Conservation (phyloP, 1,139 yeast species). For the Torulaspora globosa region DNA sequence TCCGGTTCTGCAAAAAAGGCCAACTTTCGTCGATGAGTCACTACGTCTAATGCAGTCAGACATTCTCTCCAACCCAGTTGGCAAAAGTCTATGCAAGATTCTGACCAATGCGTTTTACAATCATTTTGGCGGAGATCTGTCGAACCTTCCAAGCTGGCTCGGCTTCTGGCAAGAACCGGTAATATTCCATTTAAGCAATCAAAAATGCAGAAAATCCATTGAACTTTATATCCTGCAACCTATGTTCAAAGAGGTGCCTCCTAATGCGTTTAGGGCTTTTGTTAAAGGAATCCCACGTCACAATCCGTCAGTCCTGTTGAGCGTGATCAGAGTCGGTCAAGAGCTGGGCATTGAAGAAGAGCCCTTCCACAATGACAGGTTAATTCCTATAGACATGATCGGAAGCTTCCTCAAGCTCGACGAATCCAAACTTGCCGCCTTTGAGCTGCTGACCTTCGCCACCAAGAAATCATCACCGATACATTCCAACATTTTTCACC, state of each 20-base stretch:
- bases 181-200: slow-evolving; percentile 35
- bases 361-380: slow-evolving; percentile 43
- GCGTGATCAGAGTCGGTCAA: slow-evolving; percentile 62
- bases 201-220: slow-evolving; percentile 45
- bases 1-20: slow-evolving; percentile 43
- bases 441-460: slow-evolving; percentile 58
- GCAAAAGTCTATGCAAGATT: slow-evolving; percentile 55
- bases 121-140: slow-evolving; percentile 19
- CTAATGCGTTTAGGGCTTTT: slow-evolving; percentile 43
- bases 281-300: slow-evolving; percentile 31
- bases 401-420: slow-evolving; percentile 45
- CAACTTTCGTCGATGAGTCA: slow-evolving; percentile 46
- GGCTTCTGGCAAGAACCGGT: slow-evolving; percentile 49
- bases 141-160: slow-evolving; percentile 45
- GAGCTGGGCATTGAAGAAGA: slow-evolving; percentile 51
- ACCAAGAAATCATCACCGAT: slow-evolving; percentile 60
- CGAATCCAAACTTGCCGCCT: slow-evolving; percentile 51
- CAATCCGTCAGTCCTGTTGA: slow-evolving; percentile 46
- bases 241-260: slow-evolving; percentile 49
- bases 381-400: slow-evolving; percentile 40
- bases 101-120: slow-evolving; percentile 39
- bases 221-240: slow-evolving; percentile 60
- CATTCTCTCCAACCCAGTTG: slow-evolving; percentile 63
- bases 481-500: slow-evolving; percentile 42
- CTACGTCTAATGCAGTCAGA: slow-evolving; percentile 51